A percentile compares a stretch with the other conserved stretches of the same genome.
These are phyloP conservation scores for Irpex sp. DNA, from an alignment of 1,284 basidiomycete genomes.

Conservation along the genomic window DNA sequence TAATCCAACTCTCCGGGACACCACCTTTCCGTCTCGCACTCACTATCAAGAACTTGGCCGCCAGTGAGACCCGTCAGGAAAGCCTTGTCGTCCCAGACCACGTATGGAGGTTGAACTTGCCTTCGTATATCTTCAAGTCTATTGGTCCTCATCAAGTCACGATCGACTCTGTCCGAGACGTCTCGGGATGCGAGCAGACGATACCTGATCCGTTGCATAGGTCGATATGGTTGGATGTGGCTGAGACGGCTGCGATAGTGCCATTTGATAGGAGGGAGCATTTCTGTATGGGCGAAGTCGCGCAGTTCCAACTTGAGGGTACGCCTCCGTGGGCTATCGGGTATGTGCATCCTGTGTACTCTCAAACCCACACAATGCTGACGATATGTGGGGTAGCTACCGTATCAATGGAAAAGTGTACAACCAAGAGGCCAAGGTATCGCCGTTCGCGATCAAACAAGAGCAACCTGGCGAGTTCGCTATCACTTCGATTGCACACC, in stretches of 20 bases:
- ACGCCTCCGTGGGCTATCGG: slow-evolving; percentile 94
- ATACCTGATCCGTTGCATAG: slow-evolving; percentile 60
- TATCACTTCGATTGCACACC: slow-evolving; percentile 86
- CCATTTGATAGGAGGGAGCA: slow-evolving; percentile 77
- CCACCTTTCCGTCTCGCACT: slow-evolving; percentile 85
- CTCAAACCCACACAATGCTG: background rate
- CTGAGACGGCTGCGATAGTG: slow-evolving; percentile 91
- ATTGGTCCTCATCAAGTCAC: slow-evolving; percentile 80
- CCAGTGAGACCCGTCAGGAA: slow-evolving; percentile 59
- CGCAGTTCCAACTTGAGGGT: slow-evolving; percentile 93
- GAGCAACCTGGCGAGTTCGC: slow-evolving; percentile 80
- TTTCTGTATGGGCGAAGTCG: slow-evolving; percentile 88
- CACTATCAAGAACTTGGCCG: slow-evolving; percentile 71
- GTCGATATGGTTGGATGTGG: slow-evolving; percentile 82
- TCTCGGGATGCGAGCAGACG: slow-evolving; percentile 76
- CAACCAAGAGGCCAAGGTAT: slow-evolving; percentile 72
- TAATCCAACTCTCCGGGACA: slow-evolving; percentile 68
- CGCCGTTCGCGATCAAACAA: slow-evolving; percentile 82
- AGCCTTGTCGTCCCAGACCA: slow-evolving; percentile 56
- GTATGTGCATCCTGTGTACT: slow-evolving; percentile 37
- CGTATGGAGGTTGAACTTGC: slow-evolving; percentile 76
- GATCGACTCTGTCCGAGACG: slow-evolving; percentile 74
- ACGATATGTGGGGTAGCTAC: slow-evolving; percentile 51
- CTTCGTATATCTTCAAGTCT: slow-evolving; percentile 68
- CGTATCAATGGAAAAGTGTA: slow-evolving; percentile 76